phyloP scores from a whole-genome alignment of 257 asterid species.

The Solanum rostratum region DNA sequence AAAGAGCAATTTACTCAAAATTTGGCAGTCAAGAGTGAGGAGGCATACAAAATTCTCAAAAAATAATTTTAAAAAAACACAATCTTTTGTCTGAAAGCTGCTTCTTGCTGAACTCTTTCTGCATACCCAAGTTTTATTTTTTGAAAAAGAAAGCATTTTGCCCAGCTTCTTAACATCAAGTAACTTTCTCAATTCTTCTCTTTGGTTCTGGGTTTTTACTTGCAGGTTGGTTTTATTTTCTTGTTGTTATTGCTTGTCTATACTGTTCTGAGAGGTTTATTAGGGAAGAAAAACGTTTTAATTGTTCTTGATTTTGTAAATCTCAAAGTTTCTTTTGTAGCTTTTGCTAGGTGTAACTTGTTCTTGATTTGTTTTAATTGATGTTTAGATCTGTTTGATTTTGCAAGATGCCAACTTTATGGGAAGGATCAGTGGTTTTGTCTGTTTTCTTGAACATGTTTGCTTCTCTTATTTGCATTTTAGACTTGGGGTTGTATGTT shows the following conservation, averaged over 20 bases:
- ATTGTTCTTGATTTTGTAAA: not conserved
- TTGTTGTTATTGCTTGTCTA: not conserved
- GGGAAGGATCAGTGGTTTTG: not conserved
- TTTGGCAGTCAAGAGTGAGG: not conserved
- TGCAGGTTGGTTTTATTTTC: not conserved
- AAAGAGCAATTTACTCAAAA: not conserved
- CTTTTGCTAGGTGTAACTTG: not conserved
- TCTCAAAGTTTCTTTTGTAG: not conserved
- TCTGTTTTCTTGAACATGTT: not conserved
- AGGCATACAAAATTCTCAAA: not conserved
- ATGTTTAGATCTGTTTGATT: conserved; percentile 1
- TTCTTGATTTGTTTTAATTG: not conserved
- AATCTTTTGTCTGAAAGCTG: not conserved
- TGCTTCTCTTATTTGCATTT: not conserved
- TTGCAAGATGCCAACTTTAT: not conserved
- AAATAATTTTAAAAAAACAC: not conserved
- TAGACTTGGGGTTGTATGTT: not conserved
- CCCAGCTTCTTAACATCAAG: not conserved
- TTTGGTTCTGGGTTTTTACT: not conserved
- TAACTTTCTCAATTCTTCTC: not conserved
- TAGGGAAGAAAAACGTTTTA: not conserved
- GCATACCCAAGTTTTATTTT: not conserved
- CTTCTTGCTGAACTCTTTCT: not conserved
- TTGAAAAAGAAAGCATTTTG: not conserved
- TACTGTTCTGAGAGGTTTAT: not conserved